Evolutionary conservation across 257 asterid genomes (phyloP).

Genomic region (Solanum paucissectum): DNA sequence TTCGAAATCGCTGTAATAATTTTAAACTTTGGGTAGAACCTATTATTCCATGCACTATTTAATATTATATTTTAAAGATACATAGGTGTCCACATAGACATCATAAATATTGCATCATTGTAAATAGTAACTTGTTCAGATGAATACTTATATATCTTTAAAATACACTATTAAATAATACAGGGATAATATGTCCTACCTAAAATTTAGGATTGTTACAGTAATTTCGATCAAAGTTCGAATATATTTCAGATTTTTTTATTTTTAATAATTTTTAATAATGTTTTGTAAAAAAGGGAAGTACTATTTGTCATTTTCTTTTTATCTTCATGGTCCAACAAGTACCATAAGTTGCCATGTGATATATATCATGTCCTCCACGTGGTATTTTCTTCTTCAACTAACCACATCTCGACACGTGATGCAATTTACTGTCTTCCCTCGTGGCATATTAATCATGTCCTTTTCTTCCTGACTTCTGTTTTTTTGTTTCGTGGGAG

Average conservation of each 20-base stretch:
- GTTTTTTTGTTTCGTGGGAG: fast-evolving
- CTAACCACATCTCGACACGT: not conserved
- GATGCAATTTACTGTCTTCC: not conserved
- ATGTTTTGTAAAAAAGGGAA: not conserved
- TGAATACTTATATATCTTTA: no score
- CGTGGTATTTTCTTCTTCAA: not conserved
- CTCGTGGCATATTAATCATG: not conserved
- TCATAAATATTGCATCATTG: no score
- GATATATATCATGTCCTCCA: not conserved
- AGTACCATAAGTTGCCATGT: not conserved
- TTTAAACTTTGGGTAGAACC: no score
- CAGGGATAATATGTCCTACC: fast-evolving
- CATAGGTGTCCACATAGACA: no score
- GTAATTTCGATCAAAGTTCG: fast-evolving
- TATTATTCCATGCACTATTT: no score
- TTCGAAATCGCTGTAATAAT: no score
- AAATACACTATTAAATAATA: no score
- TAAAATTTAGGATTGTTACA: fast-evolving
- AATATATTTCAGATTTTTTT: no score
- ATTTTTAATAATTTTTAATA: not conserved
- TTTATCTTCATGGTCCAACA: slow-evolving; percentile 3
- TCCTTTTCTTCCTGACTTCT: not conserved
- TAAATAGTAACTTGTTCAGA: no score
- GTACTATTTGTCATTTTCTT: not conserved
- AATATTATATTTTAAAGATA: no score